Conservation (phyloP, 2,329 filamentous ascomycete genomes). For the Apiospora rasikravindrae region DNA sequence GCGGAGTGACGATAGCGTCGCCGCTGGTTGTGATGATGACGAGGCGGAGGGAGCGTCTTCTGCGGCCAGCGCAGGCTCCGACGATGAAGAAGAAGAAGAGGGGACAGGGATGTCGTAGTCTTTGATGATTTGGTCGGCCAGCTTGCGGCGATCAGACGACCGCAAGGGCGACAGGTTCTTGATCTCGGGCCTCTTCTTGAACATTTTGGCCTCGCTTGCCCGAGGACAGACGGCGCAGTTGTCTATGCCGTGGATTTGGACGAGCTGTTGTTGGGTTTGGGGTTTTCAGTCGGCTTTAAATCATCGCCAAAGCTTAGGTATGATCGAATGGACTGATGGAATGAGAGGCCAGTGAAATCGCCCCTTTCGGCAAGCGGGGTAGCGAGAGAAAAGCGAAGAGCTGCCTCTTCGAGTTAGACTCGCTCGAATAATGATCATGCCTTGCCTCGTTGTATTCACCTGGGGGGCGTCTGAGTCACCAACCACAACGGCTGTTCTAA, state of each 20-base stretch:
- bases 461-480: background rate
- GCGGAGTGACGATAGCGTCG: conserved; percentile 38
- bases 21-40: background rate
- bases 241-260: background rate
- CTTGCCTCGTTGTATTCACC: background rate
- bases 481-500: background rate
- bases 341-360: background rate
- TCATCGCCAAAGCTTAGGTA: background rate
- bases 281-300: background rate
- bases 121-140: conserved; percentile 70
- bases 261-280: background rate
- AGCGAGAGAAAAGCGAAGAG: background rate
- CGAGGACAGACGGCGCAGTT: background rate
- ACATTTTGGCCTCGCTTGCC: conserved; percentile 48
- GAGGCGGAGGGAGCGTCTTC: conserved; percentile 31
- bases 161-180: conserved; percentile 70
- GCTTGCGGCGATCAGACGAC: conserved; percentile 69
- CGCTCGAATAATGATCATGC: background rate
- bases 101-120: conserved; percentile 55
- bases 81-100: background rate
- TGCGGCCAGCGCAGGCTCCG: conserved; percentile 31
- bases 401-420: background rate
- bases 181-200: conserved; percentile 71
- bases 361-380: conserved; percentile 12
- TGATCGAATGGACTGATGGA: too few species aligned